phyloP scores from a whole-genome alignment of 257 asterid genomes.

The Eustoma russellianum region DNA sequence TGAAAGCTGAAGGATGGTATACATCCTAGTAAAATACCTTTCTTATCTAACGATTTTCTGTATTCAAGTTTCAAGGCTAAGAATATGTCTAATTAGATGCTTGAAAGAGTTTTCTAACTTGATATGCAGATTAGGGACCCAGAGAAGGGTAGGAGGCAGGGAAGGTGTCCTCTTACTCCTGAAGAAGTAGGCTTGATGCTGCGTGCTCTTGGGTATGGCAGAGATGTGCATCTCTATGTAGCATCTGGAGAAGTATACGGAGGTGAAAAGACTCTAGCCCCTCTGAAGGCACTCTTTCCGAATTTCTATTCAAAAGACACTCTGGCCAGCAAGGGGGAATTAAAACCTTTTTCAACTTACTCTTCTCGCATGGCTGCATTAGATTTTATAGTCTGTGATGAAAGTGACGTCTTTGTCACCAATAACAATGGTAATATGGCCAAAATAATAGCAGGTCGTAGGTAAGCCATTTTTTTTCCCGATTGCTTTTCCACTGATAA shows the following conservation, averaged over 20 bases:
- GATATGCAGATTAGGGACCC: constrained; percentile 72
- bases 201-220: constrained; percentile 86
- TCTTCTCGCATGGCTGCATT: constrained; percentile 97
- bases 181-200: constrained; percentile 95
- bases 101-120: constrained; percentile 10
- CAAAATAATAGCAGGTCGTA: constrained; percentile 86
- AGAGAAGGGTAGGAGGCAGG: constrained; percentile 86
- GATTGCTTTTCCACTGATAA: too few species aligned
- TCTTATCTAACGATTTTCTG: neutral
- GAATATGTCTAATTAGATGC: constrained; percentile 6
- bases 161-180: constrained; percentile 95
- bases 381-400: constrained; percentile 89
- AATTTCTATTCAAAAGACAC: constrained; percentile 84
- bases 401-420: constrained; percentile 89
- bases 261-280: constrained; percentile 86
- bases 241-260: constrained; percentile 99
- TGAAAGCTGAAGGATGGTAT: neutral
- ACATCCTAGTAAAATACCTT: neutral
- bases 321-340: constrained; percentile 57
- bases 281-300: constrained; percentile 87
- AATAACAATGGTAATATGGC: constrained; percentile 99
- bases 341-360: constrained; percentile 63
- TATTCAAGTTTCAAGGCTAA: neutral
- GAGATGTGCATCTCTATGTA: constrained; percentile 72
- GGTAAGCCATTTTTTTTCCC: constrained; percentile 29